Conservation (phyloP, 2,329 filamentous ascomycete genomes). For the Pseudogymnoascus sp. region DNA sequence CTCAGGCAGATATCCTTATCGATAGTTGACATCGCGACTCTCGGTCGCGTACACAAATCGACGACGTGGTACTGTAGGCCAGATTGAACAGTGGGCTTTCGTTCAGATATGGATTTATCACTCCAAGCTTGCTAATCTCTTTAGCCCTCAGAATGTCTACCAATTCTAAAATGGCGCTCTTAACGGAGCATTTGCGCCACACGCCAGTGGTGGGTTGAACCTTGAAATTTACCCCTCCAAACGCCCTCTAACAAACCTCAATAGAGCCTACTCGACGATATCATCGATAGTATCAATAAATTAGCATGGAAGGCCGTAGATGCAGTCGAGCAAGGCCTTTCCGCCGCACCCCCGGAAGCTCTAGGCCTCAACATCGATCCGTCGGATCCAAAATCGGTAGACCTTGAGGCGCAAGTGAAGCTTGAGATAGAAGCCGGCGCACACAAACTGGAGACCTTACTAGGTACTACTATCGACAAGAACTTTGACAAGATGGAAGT, state of each 20-base stretch:
- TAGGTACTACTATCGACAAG: conserved; percentile 73
- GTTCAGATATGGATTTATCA: conserved; percentile 3
- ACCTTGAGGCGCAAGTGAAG: conserved; percentile 39
- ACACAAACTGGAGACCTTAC: conserved; percentile 73
- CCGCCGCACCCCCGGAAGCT: conserved; percentile 60
- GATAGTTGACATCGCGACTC: neutral
- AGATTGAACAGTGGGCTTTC: neutral
- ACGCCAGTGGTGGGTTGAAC: conserved; percentile 67
- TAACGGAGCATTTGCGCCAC: conserved; percentile 94
- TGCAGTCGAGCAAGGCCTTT: conserved; percentile 75
- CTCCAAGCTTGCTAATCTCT: neutral
- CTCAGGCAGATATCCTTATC: neutral
- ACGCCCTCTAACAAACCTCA: conserved; percentile 9
- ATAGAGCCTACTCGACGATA: conserved; percentile 90
- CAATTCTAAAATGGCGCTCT: conserved; percentile 46
- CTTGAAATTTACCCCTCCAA: conserved; percentile 6
- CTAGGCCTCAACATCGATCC: conserved; percentile 66
- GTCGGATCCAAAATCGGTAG: conserved; percentile 33
- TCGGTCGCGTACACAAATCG: conserved; percentile 4
- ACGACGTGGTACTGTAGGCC: neutral
- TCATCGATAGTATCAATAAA: conserved; percentile 94
- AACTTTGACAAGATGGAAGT: conserved; percentile 85
- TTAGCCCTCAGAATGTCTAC: conserved; percentile 19
- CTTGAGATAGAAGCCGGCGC: conserved; percentile 82
- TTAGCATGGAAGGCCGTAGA: conserved; percentile 84